phyloP scores from a whole-genome alignment of 805 yeast species.

The Maudiozyma bulderi region DNA sequence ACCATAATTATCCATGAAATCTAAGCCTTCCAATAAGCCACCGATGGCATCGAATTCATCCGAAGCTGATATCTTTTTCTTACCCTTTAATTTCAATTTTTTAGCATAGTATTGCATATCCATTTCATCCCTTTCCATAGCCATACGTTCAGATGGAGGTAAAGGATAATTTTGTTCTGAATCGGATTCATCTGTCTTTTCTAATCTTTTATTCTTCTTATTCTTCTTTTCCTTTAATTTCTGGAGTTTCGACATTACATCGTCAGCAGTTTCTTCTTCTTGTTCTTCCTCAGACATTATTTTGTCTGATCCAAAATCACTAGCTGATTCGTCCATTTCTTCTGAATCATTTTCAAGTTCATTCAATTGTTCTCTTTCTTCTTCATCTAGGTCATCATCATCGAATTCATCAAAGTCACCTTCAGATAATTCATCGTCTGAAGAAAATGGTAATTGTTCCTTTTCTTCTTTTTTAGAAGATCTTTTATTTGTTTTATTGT shows the following conservation, averaged over 20 bases:
- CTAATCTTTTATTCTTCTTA: conserved; percentile 10
- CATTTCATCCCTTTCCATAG: conserved; percentile 53
- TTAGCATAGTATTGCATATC: conserved; percentile 79
- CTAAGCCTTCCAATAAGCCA: conserved; percentile 67
- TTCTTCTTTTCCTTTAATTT: conserved; percentile 29
- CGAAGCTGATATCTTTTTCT: conserved; percentile 35
- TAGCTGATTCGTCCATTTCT: conserved; percentile 9
- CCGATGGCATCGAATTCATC: conserved; percentile 72
- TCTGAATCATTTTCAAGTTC: conserved; percentile 19
- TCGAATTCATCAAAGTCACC: conserved; percentile 37
- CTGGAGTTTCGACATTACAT: conserved; percentile 35
- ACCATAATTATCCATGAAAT: conserved; percentile 32
- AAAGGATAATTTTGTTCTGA: conserved; percentile 17
- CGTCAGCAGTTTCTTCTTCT: conserved; percentile 2
- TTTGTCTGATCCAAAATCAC: conserved; percentile 16
- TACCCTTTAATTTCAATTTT: conserved; percentile 58
- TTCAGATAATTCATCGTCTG: conserved; percentile 35
- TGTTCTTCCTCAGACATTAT: conserved; percentile 1
- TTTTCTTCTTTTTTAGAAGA: conserved; percentile 13
- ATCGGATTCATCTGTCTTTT: conserved; percentile 9
- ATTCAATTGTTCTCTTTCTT: conserved; percentile 25
- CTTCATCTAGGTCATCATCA: conserved; percentile 31
- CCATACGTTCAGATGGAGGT: conserved; percentile 39
- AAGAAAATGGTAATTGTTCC: conserved; percentile 28
- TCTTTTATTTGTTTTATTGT: neutral